Evolutionary conservation across 169 alveolate genomes (phyloP), one percentile per base, ranked within the genome.

Genomic region (Plasmodium sp.): DNA sequence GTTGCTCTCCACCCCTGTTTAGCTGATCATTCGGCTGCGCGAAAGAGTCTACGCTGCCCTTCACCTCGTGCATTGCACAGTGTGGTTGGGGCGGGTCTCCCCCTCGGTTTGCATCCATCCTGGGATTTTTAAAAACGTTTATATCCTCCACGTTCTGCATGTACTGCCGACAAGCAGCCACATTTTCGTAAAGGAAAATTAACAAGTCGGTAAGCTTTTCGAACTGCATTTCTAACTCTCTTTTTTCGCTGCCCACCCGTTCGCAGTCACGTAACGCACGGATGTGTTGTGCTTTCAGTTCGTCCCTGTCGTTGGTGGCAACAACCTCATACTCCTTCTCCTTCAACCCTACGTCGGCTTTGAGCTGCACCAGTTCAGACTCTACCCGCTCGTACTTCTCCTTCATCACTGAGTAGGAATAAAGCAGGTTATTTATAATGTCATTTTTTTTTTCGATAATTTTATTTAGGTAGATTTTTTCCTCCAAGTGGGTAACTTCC

Each of bases 381-480:
- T 86, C 93, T 62, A 45, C 81, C 81, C 56, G 79, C 22, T 74
- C 82, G 27, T n/a, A 41, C 34, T 86, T 86, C 62, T 75, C 93
- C 81, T 86, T 75, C 67, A 86, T 12, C 72, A 86, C 36, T 56
- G 81, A 56, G 45, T 86, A 86, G 22, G 93, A 34, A 31, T 86
- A 86, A 41, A 86, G 43, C 48, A 86, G 45, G 81, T 86, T 86
- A 58, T 86, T 86, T 86, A 86, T 86, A 14, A 86, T 77, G 71
- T 86, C 93, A 77, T 86, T 86, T 56, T 86, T 86, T 75, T 86
- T 86, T 75, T 86, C 93, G 31, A 86, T 86, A 12, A 86, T 86
- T 75, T 86, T 77, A 86, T 86, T 86, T 77, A 86, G 45, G 18
- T 86, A 86, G 9, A 86, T 56, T 77, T 86, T 86, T 77, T 86